Evolutionary conservation across 2,329 filamentous ascomycete genomes (phyloP), one percentile per base, ranked within the genome.

Genomic region (Alternaria conjuncta): DNA sequence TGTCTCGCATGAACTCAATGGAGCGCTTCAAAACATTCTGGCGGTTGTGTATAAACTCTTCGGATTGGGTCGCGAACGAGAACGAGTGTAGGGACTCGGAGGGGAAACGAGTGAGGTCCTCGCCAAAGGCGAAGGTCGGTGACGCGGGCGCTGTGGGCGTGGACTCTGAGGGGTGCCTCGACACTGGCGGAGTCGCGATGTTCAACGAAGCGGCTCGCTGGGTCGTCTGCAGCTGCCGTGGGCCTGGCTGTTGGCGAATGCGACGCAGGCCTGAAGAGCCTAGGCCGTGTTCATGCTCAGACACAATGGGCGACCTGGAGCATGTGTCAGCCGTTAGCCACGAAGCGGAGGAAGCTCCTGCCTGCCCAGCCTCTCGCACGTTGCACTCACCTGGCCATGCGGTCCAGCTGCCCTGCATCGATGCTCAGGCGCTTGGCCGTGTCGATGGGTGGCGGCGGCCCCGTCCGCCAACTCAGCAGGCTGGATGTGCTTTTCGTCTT

Each of bases 31-130:
- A 80, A 32, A 97, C 91, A 84, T 93, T 97, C 79, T 98, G 94
- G 58, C 96, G 91, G 78, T 89, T 97, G 78, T 97, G 92, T 60
- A 98, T 86, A 66, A 93, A 89, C 66, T 98, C 95, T 75, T 97
- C 94, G 4, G 94, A 95, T 80, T 97, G 94, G 71, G 97, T 93
- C 44, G 96, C 93, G 80, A 99, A 99, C 12, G 95, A 98, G 82
- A 99, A 99, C 2, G 96, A 99, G 81, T 99, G 96, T 50, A 99
- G 84, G 6, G 96, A 99, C 78, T 99, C 96, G 71, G 93, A 93
- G 2, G 96, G 95, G 78, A 99, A 99, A 55, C 94, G 90, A 49
- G 90, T 90, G 49, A 99, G 87, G 77, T 99, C 96, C 83, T 98
- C 96, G 74, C 89, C 87, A 76, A 94, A 93, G 65, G 88, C 83